These are phyloP conservation scores for Trichomonas gallinae DNA, from an alignment of 208 protist species.

Conservation along the genomic window DNA sequence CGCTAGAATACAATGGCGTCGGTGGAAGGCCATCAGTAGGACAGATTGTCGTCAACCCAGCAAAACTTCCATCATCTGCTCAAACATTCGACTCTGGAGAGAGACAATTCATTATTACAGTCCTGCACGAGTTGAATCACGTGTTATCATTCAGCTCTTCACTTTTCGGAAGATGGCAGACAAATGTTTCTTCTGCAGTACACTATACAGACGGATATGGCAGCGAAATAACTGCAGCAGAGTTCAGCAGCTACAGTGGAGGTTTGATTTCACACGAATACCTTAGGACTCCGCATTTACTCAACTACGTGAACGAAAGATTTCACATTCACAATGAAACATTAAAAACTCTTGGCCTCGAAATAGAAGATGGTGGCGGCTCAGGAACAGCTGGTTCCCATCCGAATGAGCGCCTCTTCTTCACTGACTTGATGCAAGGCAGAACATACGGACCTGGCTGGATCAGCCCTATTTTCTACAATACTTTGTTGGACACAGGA, in stretches of 20 bases:
- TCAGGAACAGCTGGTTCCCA: not conserved
- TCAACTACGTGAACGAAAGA: not conserved
- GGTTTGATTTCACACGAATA: not conserved
- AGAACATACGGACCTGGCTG: not conserved
- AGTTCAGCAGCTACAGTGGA: no score
- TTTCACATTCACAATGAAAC: not conserved
- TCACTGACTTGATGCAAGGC: not conserved
- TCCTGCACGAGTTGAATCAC: not conserved
- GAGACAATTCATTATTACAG: not conserved
- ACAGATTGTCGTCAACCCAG: no score
- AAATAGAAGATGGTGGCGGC: slow-evolving; percentile 8
- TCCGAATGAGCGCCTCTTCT: not conserved
- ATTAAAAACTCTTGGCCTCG: not conserved
- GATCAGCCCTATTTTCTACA: not conserved
- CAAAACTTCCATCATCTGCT: no score
- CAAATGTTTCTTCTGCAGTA: not conserved
- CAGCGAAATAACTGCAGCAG: not conserved
- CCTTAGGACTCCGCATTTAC: no score
- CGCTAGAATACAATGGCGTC: not conserved
- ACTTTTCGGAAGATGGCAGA: not conserved
- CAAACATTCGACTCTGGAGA: no score
- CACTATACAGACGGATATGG: no score
- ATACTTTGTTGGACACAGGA: not conserved
- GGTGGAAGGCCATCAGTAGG: no score
- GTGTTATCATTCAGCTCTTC: not conserved